Conservation (phyloP, 352 stramenopile species). For the Pythium coloratum region DNA sequence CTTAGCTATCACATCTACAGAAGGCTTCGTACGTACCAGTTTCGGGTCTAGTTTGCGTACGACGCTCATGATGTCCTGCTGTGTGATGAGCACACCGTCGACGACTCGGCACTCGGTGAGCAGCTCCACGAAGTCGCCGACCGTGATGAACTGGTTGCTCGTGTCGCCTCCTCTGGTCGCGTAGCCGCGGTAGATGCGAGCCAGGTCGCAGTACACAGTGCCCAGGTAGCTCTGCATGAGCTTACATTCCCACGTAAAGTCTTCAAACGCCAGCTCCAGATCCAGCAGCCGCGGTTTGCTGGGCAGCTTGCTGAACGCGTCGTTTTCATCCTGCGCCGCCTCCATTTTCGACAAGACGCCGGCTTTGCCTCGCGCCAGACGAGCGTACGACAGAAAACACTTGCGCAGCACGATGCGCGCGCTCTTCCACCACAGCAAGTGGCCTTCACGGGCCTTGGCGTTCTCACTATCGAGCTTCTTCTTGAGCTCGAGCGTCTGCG, state of each 20-base stretch:
- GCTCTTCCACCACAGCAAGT: slow-evolving; percentile 70
- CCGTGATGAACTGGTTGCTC: slow-evolving; percentile 45
- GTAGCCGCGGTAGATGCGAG: slow-evolving; percentile 73
- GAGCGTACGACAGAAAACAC: slow-evolving; percentile 72
- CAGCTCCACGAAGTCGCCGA: slow-evolving; percentile 59
- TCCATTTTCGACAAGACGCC: slow-evolving; percentile 59
- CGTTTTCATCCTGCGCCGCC: slow-evolving; percentile 52
- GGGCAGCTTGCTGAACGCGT: slow-evolving; percentile 55
- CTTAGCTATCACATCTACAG: neutral
- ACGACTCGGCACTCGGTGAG: slow-evolving; percentile 68
- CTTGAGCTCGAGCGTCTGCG: slow-evolving; percentile 77
- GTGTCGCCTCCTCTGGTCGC: slow-evolving; percentile 37
- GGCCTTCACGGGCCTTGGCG: slow-evolving; percentile 55
- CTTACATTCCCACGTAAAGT: slow-evolving; percentile 71
- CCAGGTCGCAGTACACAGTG: slow-evolving; percentile 71
- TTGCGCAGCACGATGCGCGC: slow-evolving; percentile 74
- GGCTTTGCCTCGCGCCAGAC: slow-evolving; percentile 59
- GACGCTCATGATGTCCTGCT: slow-evolving; percentile 45
- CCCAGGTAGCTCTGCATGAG: slow-evolving; percentile 70
- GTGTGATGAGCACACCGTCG: slow-evolving; percentile 41
- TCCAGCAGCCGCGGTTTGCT: slow-evolving; percentile 45
- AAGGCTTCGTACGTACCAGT: slow-evolving; percentile 25
- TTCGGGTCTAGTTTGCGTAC: slow-evolving; percentile 53
- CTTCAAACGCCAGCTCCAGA: slow-evolving; percentile 56
- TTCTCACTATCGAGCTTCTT: slow-evolving; percentile 59